Base-by-base conservation (phyloP, 345 rosid species). In the Viola odorata region DNA sequence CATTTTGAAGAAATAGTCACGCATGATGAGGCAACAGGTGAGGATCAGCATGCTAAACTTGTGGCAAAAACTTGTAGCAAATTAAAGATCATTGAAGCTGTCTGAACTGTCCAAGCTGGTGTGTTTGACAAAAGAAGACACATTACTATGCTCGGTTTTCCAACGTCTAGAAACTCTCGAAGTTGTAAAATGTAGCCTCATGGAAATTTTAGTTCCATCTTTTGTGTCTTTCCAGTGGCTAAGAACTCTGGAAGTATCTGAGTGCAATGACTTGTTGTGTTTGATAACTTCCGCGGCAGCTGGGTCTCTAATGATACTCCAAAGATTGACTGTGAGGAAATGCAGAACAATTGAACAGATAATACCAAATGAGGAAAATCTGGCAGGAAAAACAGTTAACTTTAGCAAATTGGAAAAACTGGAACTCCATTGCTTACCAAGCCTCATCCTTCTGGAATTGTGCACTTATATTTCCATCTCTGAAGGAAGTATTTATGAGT, bases 321-420 rank as follows among this genome's bases (percentile, higher is more conserved):
- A 3, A 2, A 12, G 1, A 0, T 23, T 71, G 76, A 14, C 0
- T 0, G 36, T 75, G 60, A 13, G 3, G 4, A 38, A 57, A 1
- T 71, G 79, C 16, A 5, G 41, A 41, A 15, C 4, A 12, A 11
- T 67, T 12, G 54, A 51, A 56, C 58, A 61, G 48, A 8, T 74
- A 13, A 10, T 65, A 23, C 11, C 15, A 1, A 42, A 2, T 16
- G 50, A 6, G 0, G 32, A 12, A 11, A 42, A 9, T 11, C 8
- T 17, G 16, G 17, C 7, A 6, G 17, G 8, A 47, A 16, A 48
- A 8, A 50, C 48, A 10, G 57, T 57, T 16, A 4, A 9, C 9
- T 65, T 65, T 55, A 37, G 4, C 11, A 51, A 57, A 32, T 37
- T 65, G 12, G 62, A 39, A 12, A 10, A 4, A 8, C n/a, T 65